These are phyloP conservation scores for Picea sitchensis DNA, from an alignment of 75 land plant genomes.

Conservation along the genomic window DNA sequence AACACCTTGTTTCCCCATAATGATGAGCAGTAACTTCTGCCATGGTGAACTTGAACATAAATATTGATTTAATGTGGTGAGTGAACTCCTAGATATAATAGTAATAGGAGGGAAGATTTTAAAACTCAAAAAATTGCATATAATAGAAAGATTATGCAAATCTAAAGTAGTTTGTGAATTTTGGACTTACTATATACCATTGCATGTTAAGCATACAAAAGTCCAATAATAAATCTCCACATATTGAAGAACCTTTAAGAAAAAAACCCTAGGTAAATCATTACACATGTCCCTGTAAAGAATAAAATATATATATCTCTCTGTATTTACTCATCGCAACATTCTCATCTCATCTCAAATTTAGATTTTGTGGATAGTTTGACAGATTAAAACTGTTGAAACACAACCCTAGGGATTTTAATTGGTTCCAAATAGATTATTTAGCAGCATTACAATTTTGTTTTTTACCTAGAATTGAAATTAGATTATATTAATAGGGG, in stretches of 20 bases:
- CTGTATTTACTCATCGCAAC: too few species aligned
- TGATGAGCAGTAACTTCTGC: conserved; percentile 27
- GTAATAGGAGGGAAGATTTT: background rate
- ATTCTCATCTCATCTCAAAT: too few species aligned
- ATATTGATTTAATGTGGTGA: conserved; percentile 36
- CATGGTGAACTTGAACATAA: conserved; percentile 37
- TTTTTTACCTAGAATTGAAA: too few species aligned
- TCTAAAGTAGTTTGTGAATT: background rate
- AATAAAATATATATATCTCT: too few species aligned
- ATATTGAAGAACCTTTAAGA: conserved; percentile 22
- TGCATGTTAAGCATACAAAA: conserved; percentile 22
- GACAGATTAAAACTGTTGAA: too few species aligned
- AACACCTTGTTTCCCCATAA: conserved; percentile 34
- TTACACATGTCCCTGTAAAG: too few species aligned
- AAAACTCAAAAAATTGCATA: too few species aligned
- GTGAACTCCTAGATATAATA: conserved; percentile 37
- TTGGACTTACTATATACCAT: conserved; percentile 26
- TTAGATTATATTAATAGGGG: too few species aligned
- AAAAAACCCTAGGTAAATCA: background rate
- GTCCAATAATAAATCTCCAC: conserved; percentile 27
- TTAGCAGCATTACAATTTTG: background rate
- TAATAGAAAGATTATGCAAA: too few species aligned
- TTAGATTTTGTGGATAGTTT: too few species aligned
- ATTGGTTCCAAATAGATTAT: background rate
- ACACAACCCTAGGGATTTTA: too few species aligned